Conservation (phyloP, 129 eudicot species). For the Escallonia herrerae region DNA sequence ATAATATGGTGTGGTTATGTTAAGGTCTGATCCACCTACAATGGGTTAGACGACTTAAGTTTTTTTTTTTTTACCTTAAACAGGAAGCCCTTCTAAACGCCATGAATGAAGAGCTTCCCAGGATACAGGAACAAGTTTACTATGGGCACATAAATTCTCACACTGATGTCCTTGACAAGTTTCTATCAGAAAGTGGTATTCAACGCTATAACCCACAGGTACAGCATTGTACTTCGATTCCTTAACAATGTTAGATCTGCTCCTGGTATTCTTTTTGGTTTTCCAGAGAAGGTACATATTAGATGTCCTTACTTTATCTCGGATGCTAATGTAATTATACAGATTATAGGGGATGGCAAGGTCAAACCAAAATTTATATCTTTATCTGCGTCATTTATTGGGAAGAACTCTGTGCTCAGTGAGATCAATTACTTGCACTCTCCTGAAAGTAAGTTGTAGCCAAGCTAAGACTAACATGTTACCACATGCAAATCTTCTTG, state of each 20-base stretch:
- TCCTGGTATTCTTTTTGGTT: not conserved
- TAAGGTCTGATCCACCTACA: too few species aligned
- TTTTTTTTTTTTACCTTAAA: conserved; percentile 12
- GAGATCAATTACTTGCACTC: conserved; percentile 70
- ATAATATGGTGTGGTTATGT: too few species aligned
- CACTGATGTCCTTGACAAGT: conserved; percentile 78
- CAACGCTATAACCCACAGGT: conserved; percentile 93
- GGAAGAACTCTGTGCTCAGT: conserved; percentile 55
- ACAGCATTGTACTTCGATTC: not conserved
- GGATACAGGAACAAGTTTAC: conserved; percentile 97
- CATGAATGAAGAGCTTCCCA: conserved; percentile 92
- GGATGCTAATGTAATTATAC: conserved; percentile 9
- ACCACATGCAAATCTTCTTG: not conserved
- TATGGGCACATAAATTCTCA: conserved; percentile 85
- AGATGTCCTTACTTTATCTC: conserved; percentile 11
- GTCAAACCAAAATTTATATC: conserved; percentile 71
- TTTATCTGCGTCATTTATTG: conserved; percentile 55
- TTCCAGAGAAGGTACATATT: not conserved
- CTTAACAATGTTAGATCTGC: not conserved
- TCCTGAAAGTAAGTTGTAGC: conserved; percentile 63
- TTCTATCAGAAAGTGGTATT: conserved; percentile 80
- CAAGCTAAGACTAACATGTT: not conserved
- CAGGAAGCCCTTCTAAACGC: conserved; percentile 82
- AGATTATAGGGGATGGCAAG: conserved; percentile 79
- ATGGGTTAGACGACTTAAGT: too few species aligned